phyloP scores from a whole-genome alignment of 192 early-diverging fungal genomes.

The Oehlia diaphana region DNA sequence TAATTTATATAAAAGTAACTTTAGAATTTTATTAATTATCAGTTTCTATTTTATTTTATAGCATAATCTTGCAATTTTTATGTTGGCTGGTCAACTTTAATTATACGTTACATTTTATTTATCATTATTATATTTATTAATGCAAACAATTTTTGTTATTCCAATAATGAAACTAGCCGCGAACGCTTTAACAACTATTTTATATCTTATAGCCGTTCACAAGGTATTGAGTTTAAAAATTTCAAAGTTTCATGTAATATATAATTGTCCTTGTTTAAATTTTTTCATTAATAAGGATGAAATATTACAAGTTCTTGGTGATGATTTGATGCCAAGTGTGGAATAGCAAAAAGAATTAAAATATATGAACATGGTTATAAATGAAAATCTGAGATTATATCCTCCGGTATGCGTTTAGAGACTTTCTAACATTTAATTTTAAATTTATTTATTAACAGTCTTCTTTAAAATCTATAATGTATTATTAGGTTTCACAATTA shows the following conservation, averaged over 20 bases:
- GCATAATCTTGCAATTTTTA: not conserved
- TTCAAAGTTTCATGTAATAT: not conserved
- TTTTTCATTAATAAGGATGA: not conserved
- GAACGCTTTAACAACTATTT: not conserved
- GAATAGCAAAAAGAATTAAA: not conserved
- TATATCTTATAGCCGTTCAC: not conserved
- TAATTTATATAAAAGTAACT: too few species aligned
- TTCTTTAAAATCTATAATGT: not conserved
- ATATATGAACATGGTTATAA: not conserved
- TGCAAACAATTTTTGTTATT: not conserved
- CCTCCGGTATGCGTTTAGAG: not conserved
- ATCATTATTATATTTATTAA: not conserved
- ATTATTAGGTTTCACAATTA: not conserved
- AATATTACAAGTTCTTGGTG: not conserved
- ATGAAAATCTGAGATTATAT: not conserved
- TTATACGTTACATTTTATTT: too few species aligned
- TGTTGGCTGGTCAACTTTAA: constrained; percentile 1
- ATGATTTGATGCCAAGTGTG: not conserved
- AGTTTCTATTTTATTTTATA: too few species aligned
- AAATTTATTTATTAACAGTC: not conserved
- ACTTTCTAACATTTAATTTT: not conserved
- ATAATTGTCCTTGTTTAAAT: too few species aligned
- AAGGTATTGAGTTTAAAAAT: not conserved
- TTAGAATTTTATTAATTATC: too few species aligned
- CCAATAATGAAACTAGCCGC: not conserved